Conservation (phyloP, 1,284 basidiomycete genomes). For the Marasmius sp. region DNA sequence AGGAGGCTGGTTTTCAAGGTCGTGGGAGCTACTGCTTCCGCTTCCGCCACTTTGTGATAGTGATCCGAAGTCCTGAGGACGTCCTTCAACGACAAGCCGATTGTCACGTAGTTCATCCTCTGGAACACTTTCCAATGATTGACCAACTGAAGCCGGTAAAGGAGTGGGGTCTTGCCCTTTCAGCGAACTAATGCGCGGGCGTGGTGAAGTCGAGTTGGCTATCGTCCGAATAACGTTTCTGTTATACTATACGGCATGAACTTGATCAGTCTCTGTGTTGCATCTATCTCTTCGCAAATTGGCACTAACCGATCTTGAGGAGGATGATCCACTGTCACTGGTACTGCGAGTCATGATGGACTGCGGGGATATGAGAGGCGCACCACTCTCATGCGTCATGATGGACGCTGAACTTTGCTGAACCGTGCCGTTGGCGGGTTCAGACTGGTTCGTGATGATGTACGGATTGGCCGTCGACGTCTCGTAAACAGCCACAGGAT, state of each 20-base stretch:
- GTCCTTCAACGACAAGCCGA: conserved; percentile 19
- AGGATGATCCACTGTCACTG: too few relatives aligned
- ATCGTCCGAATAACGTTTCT: neutral
- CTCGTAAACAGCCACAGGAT: neutral
- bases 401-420: too few relatives aligned
- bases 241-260: neutral
- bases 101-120: conserved; percentile 16
- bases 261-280: neutral
- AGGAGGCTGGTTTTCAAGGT: conserved; percentile 13
- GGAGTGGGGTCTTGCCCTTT: neutral
- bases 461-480: too few relatives aligned
- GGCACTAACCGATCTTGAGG: too few relatives aligned
- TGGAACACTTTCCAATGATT: conserved; percentile 12
- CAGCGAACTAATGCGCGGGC: neutral
- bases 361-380: too few relatives aligned
- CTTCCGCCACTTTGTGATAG: conserved; percentile 5
- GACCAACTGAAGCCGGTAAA: conserved; percentile 8
- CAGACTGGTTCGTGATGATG: too few relatives aligned
- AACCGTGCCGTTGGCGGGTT: too few relatives aligned
- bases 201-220: conserved; percentile 12
- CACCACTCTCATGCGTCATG: too few relatives aligned
- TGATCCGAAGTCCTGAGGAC: conserved; percentile 22
- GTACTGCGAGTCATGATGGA: too few relatives aligned
- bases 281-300: too few relatives aligned
- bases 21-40: neutral